Evolutionary conservation across 139 green algal species (phyloP).

Genomic region (Chlorella sorokiniana): DNA sequence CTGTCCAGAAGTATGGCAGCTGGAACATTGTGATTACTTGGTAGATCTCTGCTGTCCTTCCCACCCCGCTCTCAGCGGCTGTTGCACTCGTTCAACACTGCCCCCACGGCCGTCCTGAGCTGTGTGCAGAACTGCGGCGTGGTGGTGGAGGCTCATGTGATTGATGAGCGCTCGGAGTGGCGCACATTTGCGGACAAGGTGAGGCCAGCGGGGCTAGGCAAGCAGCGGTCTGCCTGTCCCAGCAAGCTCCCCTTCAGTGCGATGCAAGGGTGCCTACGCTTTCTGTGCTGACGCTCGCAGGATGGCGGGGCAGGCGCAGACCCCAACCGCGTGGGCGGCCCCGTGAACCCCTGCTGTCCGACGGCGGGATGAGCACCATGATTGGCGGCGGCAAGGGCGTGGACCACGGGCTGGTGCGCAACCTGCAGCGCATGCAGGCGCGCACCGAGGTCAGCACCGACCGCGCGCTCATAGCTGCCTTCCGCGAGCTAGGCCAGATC

Average conservation of each 20-base stretch:
- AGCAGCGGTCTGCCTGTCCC: too few species aligned
- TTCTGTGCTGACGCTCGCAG: slow-evolving; percentile 37
- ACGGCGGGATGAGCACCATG: slow-evolving; percentile 82
- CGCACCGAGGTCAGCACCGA: slow-evolving; percentile 43
- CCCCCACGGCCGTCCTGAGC: too few species aligned
- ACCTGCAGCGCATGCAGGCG: slow-evolving; percentile 36
- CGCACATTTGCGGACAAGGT: slow-evolving; percentile 94
- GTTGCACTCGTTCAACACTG: too few species aligned
- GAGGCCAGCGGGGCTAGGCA: background rate
- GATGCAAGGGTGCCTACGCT: too few species aligned
- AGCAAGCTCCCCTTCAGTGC: background rate
- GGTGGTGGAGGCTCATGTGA: slow-evolving; percentile 85
- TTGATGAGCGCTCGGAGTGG: slow-evolving; percentile 96
- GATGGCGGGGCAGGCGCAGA: slow-evolving; percentile 76
- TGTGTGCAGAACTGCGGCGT: slow-evolving; percentile 84
- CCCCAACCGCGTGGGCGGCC: slow-evolving; percentile 83
- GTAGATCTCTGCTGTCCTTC: too few species aligned
- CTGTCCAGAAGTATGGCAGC: too few species aligned
- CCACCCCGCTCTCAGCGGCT: too few species aligned
- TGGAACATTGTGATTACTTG: too few species aligned
- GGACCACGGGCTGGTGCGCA: slow-evolving; percentile 37
- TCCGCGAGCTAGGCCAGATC: slow-evolving; percentile 58
- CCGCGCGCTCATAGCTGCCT: slow-evolving; percentile 48
- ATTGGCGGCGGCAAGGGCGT: slow-evolving; percentile 62
- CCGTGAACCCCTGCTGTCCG: slow-evolving; percentile 81